Conservation (phyloP, 768 basidiomycete species). For the Leccinum broughii region DNA sequence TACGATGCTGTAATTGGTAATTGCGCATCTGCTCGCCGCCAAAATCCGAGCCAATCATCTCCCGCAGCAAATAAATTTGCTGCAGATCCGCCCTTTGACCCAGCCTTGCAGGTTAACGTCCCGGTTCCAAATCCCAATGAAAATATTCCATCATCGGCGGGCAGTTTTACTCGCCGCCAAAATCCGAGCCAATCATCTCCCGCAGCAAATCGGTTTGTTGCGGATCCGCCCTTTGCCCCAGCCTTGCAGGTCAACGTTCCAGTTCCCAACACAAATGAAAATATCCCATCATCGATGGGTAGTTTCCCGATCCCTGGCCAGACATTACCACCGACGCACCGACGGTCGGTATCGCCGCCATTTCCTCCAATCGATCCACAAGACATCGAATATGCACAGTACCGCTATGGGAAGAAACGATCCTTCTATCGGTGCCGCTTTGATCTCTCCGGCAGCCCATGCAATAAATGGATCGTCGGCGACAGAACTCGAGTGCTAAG, state of each 20-base stretch:
- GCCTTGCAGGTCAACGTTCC: constrained; percentile 6
- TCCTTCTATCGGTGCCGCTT: constrained; percentile 30
- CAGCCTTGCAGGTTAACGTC: constrained; percentile 5
- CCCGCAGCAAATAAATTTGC: not conserved
- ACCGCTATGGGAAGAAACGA: constrained; percentile 19
- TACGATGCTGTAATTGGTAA: not conserved
- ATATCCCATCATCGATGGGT: not conserved
- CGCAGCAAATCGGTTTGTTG: not conserved
- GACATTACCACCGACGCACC: not conserved
- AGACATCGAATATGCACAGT: constrained; percentile 25
- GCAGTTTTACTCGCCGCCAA: not conserved
- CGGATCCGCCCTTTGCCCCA: not conserved
- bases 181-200: constrained; percentile 1
- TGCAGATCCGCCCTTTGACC: not conserved
- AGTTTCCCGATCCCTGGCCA: not conserved
- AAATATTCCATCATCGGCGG: constrained; percentile 2
- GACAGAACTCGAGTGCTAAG: constrained; percentile 26
- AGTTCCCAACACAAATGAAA: constrained; percentile 1
- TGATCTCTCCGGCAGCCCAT: constrained; percentile 24
- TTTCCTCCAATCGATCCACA: constrained; percentile 12
- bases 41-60: constrained; percentile 1
- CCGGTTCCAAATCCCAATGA: not conserved
- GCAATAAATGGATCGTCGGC: constrained; percentile 28
- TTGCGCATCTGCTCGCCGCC: not conserved
- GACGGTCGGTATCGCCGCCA: not conserved